phyloP scores from a whole-genome alignment of 768 basidiomycete genomes.

The Lyophyllum shimeji region DNA sequence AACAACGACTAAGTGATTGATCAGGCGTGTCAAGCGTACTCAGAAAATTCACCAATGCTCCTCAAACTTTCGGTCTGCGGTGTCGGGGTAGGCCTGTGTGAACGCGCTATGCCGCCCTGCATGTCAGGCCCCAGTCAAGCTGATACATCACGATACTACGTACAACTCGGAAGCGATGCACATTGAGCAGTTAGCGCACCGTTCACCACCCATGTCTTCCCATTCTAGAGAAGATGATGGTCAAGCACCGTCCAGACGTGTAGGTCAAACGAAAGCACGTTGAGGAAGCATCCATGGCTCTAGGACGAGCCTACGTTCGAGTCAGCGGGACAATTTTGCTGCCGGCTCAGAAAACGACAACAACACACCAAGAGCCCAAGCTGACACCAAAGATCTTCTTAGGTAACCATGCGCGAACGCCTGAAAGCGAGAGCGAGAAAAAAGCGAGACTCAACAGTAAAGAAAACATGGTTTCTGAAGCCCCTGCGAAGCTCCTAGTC shows the following conservation, averaged over 20 bases:
- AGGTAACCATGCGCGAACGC: slow-evolving; percentile 11
- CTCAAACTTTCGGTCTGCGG: slow-evolving; percentile 57
- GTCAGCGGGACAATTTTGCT: slow-evolving; percentile 1
- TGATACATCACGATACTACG: slow-evolving; percentile 5
- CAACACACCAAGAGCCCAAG: slow-evolving; percentile 8
- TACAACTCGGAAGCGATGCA: slow-evolving; percentile 75
- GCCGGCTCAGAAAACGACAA: neutral
- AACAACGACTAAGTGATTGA: neutral
- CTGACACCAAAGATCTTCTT: slow-evolving; percentile 25
- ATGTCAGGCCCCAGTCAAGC: neutral
- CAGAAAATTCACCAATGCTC: slow-evolving; percentile 55
- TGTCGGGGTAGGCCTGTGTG: slow-evolving; percentile 56
- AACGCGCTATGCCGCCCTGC: slow-evolving; percentile 44
- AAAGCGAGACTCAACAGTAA: neutral
- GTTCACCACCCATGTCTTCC: slow-evolving; percentile 70
- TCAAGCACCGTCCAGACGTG: neutral
- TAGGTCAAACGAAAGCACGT: slow-evolving; percentile 32
- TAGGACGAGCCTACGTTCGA: slow-evolving; percentile 56
- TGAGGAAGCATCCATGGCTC: slow-evolving; percentile 84
- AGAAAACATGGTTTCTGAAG: slow-evolving; percentile 1
- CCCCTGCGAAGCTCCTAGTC: neutral
- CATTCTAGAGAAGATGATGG: slow-evolving; percentile 46
- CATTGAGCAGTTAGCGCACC: slow-evolving; percentile 53
- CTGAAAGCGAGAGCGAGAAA: slow-evolving; percentile 1
- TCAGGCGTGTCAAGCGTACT: neutral